Percentiles rank a stretch among this genome's conserved stretches.
phyloP scores from a whole-genome alignment of 2,329 filamentous ascomycete genomes.

The Arthrobotrys megalospora region DNA sequence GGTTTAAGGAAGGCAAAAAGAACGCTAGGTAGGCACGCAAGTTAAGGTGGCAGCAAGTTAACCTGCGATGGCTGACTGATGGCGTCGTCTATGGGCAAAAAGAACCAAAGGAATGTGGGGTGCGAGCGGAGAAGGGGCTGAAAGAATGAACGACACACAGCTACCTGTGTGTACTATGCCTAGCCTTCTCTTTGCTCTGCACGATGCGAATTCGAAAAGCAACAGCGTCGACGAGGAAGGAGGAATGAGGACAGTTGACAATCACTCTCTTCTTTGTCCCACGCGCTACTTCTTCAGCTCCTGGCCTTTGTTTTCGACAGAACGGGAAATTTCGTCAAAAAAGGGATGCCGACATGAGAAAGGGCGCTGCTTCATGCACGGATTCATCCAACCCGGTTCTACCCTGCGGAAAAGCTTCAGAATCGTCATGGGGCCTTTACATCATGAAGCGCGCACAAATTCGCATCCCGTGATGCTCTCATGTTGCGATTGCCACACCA shows the following conservation, averaged over 20 bases:
- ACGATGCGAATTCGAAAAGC: constrained; percentile 20
- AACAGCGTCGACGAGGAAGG: constrained; percentile 33
- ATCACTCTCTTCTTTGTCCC: constrained; percentile 21
- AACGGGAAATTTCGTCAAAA: constrained; percentile 33
- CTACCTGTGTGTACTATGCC: constrained; percentile 11
- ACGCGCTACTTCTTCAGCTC: constrained; percentile 33
- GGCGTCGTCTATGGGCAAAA: constrained; percentile 22
- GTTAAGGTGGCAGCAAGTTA: background rate
- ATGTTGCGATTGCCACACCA: constrained; percentile 35
- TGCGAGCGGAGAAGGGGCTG: constrained; percentile 17
- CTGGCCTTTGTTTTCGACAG: constrained; percentile 24
- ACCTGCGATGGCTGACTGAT: constrained; percentile 19
- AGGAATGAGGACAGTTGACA: constrained; percentile 21
- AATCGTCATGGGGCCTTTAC: constrained; percentile 48
- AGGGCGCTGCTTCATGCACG: constrained; percentile 44
- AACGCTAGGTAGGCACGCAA: constrained; percentile 22
- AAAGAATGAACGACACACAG: constrained; percentile 29
- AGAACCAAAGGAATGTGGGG: constrained; percentile 40
- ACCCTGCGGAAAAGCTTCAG: constrained; percentile 43
- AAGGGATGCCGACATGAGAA: constrained; percentile 45
- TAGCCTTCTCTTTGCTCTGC: constrained; percentile 21
- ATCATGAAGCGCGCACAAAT: constrained; percentile 43
- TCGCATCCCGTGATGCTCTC: constrained; percentile 48
- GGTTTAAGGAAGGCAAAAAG: constrained; percentile 14
- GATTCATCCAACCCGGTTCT: constrained; percentile 45